Evolutionary conservation across 192 early-diverging fungal genomes (phyloP).

Genomic region (Lobulomyces angularis): DNA sequence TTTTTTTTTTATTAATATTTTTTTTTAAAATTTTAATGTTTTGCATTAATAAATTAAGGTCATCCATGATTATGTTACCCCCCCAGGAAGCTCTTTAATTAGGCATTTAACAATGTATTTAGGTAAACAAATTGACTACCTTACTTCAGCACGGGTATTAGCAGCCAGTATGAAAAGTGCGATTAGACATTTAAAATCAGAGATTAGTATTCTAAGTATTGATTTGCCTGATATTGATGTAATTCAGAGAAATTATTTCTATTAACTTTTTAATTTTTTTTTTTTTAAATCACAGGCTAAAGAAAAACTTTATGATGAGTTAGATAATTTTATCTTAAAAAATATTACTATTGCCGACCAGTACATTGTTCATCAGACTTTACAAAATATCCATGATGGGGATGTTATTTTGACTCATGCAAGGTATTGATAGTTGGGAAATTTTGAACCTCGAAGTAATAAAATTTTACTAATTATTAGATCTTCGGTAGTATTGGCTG

Average conservation of each 20-base stretch:
- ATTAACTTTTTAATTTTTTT: not conserved
- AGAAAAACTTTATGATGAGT: conserved; percentile 49
- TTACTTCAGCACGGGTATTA: conserved; percentile 70
- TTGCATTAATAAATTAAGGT: conserved; percentile 32
- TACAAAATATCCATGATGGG: conserved; percentile 79
- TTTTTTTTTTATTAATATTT: conserved; percentile 11
- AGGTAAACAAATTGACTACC: conserved; percentile 80
- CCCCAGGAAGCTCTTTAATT: conserved; percentile 60
- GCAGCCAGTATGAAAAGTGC: conserved; percentile 89
- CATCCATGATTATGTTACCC: conserved; percentile 86
- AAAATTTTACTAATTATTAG: conserved; percentile 18
- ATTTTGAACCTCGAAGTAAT: not conserved
- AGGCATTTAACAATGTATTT: conserved; percentile 70
- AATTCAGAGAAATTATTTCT: too few relatives aligned
- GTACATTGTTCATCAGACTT: conserved; percentile 62
- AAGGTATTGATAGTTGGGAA: conserved; percentile 16
- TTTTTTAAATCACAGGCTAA: conserved; percentile 41
- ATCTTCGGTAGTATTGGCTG: conserved; percentile 74
- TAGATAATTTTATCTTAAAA: conserved; percentile 84
- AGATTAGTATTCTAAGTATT: conserved; percentile 63
- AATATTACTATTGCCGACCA: conserved; percentile 72
- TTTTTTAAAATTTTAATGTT: not conserved
- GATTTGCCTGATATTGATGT: conserved; percentile 79
- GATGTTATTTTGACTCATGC: conserved; percentile 88
- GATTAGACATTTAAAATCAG: conserved; percentile 77